Conservation (phyloP, 176 grass and related monocot genomes). For the Chloris gayana region DNA sequence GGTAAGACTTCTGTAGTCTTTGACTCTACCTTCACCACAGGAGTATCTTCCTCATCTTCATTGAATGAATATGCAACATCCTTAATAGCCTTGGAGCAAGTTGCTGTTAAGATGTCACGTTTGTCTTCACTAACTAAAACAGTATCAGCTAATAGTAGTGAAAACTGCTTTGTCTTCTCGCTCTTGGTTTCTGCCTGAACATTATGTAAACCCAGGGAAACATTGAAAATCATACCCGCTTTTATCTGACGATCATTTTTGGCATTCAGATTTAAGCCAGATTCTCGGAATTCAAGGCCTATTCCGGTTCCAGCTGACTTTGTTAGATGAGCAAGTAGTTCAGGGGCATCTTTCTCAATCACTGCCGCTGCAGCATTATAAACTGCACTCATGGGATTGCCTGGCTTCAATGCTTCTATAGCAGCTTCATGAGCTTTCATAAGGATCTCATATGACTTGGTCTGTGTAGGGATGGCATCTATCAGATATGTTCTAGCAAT, state of each 20-base stretch:
- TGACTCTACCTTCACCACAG: constrained; percentile 8
- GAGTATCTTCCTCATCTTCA: constrained; percentile 64
- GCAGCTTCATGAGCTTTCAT: constrained; percentile 91
- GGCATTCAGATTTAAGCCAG: constrained; percentile 71
- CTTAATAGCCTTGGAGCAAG: constrained; percentile 77
- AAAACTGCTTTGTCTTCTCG: constrained; percentile 82
- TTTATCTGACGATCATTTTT: constrained; percentile 73
- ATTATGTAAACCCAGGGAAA: constrained; percentile 92
- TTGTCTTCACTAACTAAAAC: constrained; percentile 63
- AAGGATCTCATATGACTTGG: constrained; percentile 82
- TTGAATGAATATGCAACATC: constrained; percentile 74
- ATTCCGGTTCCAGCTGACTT: constrained; percentile 90
- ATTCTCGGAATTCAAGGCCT: constrained; percentile 90
- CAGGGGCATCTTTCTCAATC: constrained; percentile 73
- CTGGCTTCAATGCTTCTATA: constrained; percentile 59
- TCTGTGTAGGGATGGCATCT: constrained; percentile 66
- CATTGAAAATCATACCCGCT: constrained; percentile 84
- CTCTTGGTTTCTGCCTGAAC: constrained; percentile 68
- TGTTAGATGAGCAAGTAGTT: constrained; percentile 71
- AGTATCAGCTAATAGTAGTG: constrained; percentile 80
- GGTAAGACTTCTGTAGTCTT: constrained; percentile 30
- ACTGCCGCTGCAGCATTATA: constrained; percentile 66
- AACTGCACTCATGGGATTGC: constrained; percentile 63
- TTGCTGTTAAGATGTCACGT: constrained; percentile 60
- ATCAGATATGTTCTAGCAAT: constrained; percentile 88